Evolutionary conservation across 2,329 filamentous ascomycete species (phyloP).

Genomic region (Xylariales sp.): DNA sequence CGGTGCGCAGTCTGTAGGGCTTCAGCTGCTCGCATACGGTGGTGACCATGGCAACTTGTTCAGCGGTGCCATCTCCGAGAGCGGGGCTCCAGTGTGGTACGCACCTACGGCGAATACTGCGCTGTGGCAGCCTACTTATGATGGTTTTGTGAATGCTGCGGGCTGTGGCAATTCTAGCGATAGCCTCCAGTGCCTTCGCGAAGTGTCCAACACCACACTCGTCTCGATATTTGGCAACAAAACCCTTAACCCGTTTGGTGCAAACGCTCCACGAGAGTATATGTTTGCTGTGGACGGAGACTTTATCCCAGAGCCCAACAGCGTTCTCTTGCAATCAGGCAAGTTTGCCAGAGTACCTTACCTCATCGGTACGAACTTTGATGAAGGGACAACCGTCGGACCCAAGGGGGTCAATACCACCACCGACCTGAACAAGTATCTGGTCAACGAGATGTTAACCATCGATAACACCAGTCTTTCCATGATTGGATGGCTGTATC

Average conservation of each 20-base stretch:
- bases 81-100: conserved; percentile 35
- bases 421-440: conserved; percentile 41
- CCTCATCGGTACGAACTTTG: conserved; percentile 26
- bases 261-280: conserved; percentile 10
- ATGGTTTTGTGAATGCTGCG: conserved; percentile 18
- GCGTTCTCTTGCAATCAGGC: conserved; percentile 16
- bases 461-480: no score
- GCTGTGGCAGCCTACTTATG: conserved; percentile 22
- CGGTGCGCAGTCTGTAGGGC: conserved; percentile 43
- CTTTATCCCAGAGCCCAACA: conserved; percentile 33
- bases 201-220: no score
- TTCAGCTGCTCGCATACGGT: conserved; percentile 47
- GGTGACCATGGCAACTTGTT: conserved; percentile 51
- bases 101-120: conserved; percentile 9
- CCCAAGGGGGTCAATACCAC: conserved; percentile 49
- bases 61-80: conserved; percentile 45
- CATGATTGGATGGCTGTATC: conserved; percentile 5
- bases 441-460: no score
- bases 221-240: conserved; percentile 24
- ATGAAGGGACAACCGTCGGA: conserved; percentile 45
- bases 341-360: conserved; percentile 28
- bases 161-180: conserved; percentile 17
- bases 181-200: conserved; percentile 25
- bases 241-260: conserved; percentile 20
- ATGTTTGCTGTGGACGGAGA: conserved; percentile 30